These are phyloP conservation scores for Rubroboletus satanas DNA, from an alignment of 768 basidiomycete genomes.

Conservation along the genomic window DNA sequence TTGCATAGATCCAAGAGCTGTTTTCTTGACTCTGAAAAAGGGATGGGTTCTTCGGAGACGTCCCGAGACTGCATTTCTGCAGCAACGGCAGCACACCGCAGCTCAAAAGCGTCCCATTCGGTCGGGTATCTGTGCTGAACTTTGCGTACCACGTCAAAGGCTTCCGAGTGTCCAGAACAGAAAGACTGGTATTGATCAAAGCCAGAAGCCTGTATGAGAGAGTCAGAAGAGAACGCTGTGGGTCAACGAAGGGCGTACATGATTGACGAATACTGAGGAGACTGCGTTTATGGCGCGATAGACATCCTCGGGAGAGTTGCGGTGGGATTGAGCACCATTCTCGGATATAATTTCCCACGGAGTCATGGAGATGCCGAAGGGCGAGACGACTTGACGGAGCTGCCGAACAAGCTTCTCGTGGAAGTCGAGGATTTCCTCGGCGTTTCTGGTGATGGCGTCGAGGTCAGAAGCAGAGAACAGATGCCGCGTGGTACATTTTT, in stretches of 20 bases:
- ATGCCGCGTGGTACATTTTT: conserved; percentile 39
- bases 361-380: conserved; percentile 47
- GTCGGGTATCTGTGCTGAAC: conserved; percentile 56
- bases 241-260: conserved; percentile 37
- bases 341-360: conserved; percentile 18
- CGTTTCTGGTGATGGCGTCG: conserved; percentile 60
- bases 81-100: conserved; percentile 61
- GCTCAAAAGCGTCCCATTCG: conserved; percentile 86
- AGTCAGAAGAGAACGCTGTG: not conserved
- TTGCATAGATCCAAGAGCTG: conserved; percentile 34
- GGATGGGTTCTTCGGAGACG: conserved; percentile 1
- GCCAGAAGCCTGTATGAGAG: conserved; percentile 51
- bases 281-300: conserved; percentile 36
- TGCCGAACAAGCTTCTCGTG: conserved; percentile 66
- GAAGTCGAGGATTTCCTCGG: conserved; percentile 58
- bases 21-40: conserved; percentile 5
- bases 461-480: conserved; percentile 59
- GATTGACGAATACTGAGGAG: conserved; percentile 53
- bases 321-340: not conserved
- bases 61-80: conserved; percentile 31
- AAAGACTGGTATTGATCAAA: conserved; percentile 83
- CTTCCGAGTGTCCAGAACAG: conserved; percentile 83
- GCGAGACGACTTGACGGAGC: conserved; percentile 46
- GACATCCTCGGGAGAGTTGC: conserved; percentile 38
- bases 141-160: conserved; percentile 67